Conservation (phyloP, 2,329 filamentous ascomycete species). For the Xylaria sp. region DNA sequence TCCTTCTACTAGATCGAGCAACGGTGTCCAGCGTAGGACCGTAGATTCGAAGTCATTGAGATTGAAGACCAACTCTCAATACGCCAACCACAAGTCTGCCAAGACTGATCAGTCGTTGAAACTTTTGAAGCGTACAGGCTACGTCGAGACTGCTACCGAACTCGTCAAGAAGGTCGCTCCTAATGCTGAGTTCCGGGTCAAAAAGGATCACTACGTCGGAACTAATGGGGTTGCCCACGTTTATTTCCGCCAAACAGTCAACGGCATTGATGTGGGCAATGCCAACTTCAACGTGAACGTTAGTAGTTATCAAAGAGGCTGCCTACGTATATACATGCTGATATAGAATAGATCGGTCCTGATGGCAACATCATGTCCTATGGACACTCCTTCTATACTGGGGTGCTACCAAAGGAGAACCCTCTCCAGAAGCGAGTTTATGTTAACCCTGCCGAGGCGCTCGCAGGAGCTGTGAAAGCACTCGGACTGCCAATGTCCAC, state of each 20-base stretch:
- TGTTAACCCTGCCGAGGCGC: constrained; percentile 56
- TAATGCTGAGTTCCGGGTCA: constrained; percentile 60
- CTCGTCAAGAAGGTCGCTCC: constrained; percentile 55
- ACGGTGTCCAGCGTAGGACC: constrained; percentile 24
- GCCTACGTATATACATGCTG: constrained; percentile 20
- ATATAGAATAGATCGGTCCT: constrained; percentile 54
- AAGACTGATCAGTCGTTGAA: constrained; percentile 42
- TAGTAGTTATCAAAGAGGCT: constrained; percentile 44
- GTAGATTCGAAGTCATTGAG: constrained; percentile 45
- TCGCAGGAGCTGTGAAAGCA: constrained; percentile 53
- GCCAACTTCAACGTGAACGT: constrained; percentile 71
- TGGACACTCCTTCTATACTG: constrained; percentile 60
- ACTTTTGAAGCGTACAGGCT: constrained; percentile 50
- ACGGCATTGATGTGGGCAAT: constrained; percentile 69
- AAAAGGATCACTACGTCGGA: constrained; percentile 64
- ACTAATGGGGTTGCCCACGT: constrained; percentile 66
- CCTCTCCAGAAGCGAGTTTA: constrained; percentile 55
- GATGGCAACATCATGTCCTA: constrained; percentile 69
- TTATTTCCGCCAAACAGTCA: constrained; percentile 68
- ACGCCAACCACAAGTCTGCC: constrained; percentile 47
- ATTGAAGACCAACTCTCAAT: constrained; percentile 46
- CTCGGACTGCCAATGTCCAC: constrained; percentile 56
- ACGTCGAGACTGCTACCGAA: constrained; percentile 58
- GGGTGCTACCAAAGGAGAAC: constrained; percentile 54
- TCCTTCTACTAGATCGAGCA: constrained; percentile 15